Evolutionary conservation across 2,329 filamentous ascomycete species (phyloP).

Genomic region (Aspergillaceae sp.): DNA sequence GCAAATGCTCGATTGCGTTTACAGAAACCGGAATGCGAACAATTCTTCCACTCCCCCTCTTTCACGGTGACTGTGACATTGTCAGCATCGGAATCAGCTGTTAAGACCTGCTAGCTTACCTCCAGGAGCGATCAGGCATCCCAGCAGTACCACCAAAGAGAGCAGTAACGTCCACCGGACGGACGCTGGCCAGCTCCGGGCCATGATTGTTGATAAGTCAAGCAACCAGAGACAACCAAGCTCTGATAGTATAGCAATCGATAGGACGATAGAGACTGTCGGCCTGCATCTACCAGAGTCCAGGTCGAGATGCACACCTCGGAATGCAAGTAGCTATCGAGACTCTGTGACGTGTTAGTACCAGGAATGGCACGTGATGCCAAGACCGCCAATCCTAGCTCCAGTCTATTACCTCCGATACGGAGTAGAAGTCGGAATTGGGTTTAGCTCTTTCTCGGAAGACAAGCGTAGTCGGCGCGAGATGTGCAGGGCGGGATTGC

Average conservation of each 20-base stretch:
- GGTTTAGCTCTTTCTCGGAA: no score
- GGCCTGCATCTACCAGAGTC: no score
- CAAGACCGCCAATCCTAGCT: no score
- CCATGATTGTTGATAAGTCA: constrained; percentile 36
- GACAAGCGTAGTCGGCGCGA: no score
- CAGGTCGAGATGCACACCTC: no score
- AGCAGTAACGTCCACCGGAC: constrained; percentile 58
- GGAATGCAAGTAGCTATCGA: no score
- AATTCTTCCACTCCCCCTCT: constrained; percentile 95
- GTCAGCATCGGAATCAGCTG: neutral
- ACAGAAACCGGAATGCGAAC: constrained; percentile 92
- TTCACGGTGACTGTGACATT: constrained; percentile 64
- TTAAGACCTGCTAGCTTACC: constrained; percentile 41
- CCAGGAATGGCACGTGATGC: no score
- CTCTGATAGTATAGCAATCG: constrained; percentile 15
- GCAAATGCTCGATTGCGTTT: constrained; percentile 87
- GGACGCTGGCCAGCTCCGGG: constrained; percentile 44
- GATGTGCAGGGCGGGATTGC: no score
- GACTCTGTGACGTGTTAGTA: no score
- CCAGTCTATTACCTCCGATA: no score
- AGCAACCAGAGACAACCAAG: constrained; percentile 27
- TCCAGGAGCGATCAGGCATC: constrained; percentile 55
- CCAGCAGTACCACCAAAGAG: constrained; percentile 50
- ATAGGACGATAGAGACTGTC: neutral
- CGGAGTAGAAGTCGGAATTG: no score